Evolutionary conservation across 495 filamentous ascomycete species (phyloP), one percentile per base, ranked within the genome.

Genomic region (Trichoderma asperelloides): DNA sequence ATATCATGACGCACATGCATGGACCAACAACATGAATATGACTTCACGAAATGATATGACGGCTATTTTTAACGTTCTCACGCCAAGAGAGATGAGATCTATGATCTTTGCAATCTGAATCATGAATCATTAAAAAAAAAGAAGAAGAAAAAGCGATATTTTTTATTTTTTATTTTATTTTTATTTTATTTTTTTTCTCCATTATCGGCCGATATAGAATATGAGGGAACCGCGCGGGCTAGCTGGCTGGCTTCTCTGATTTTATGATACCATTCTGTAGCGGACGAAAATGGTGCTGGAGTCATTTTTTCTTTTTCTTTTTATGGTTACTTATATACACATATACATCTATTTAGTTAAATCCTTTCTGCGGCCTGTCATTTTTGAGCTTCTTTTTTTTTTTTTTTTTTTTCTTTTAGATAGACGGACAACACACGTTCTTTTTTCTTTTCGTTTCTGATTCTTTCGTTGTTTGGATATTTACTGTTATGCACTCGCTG

Each of bases 371-470:
- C 27, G 8, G 2, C 47, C 55, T 60, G 8, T n/a, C 55, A 21
- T 23, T n/a, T 55, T 27, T 9, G 49, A 4, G n/a, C n/a, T 28
- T 60, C 55, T 16, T 60, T 60, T 60, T 55, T 25, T 21, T 18
- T 28, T 60, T 28, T 21, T 28, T 60, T 27, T 60, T 27, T 60
- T 43, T 43, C 2, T 12, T 60, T 33, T 60, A 60, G 55, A 60
- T 60, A 60, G 55, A 60, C 55, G 55, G 55, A 60, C 55, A 60
- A 37, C 55, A 23, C 55, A 60, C 55, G 55, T 28, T 60, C 55
- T 16, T 60, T 60, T 60, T 55, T 25, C 6, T 18, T 28, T 60
- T 28, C 51, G 12, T 60, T 27, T 60, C 27, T 60, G 15, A 28
- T 11, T 15, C 11, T 60, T 60, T 28, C 55, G 49, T n/a, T 21